Evolutionary conservation across 2,329 filamentous ascomycete genomes (phyloP).

Genomic region (Fusarium poae): DNA sequence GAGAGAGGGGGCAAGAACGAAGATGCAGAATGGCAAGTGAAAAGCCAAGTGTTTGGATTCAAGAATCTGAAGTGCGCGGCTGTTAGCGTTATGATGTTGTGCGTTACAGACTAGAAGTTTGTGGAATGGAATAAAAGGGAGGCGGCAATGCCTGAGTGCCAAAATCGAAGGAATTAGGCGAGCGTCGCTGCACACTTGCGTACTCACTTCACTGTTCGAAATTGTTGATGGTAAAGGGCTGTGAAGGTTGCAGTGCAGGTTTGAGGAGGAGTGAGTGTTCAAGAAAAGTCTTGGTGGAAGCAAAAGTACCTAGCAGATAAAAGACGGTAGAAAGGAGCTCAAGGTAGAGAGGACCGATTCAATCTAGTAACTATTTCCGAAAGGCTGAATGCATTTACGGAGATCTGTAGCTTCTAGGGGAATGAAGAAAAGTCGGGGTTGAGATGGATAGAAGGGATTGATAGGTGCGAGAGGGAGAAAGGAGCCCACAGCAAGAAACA

Average conservation of each 20-base stretch:
- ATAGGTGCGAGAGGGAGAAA: not conserved
- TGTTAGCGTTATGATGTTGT: not conserved
- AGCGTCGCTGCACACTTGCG: not conserved
- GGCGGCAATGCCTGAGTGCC: not conserved
- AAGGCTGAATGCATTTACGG: not conserved
- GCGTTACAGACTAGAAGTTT: not conserved
- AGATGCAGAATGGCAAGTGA: not conserved
- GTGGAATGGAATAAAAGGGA: not conserved
- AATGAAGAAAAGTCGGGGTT: not conserved
- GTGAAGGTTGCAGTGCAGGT: not conserved
- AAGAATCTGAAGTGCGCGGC: not conserved
- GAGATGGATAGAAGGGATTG: not conserved
- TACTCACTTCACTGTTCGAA: not conserved
- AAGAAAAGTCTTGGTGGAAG: not conserved
- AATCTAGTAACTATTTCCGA: not conserved
- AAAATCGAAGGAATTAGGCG: not conserved
- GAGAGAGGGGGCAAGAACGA: not conserved
- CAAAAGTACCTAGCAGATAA: not conserved
- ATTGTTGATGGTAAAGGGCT: not conserved
- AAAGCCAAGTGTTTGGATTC: not conserved
- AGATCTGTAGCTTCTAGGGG: not conserved
- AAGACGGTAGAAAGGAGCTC: not conserved
- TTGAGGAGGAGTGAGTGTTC: not conserved
- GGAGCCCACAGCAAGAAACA: not conserved
- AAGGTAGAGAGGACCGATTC: not conserved